phyloP scores from a whole-genome alignment of 208 protist species.

The Herpetomonas muscarum region DNA sequence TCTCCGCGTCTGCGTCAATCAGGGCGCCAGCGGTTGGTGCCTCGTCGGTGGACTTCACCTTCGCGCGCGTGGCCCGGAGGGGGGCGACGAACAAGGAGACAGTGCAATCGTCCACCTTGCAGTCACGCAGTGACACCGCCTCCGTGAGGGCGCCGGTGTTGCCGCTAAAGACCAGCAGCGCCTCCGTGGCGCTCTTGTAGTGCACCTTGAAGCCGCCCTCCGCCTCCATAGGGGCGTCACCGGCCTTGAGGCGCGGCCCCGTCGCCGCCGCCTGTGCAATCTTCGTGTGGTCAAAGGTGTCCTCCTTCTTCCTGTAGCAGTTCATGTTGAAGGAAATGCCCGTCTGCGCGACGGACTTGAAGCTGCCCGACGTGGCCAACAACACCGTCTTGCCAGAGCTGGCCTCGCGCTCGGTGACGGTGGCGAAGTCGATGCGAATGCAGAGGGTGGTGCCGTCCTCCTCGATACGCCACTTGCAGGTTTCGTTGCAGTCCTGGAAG shows the following conservation, averaged over 20 bases:
- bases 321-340: constrained; percentile 70
- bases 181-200: constrained; percentile 14
- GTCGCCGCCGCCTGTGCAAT: constrained; percentile 15
- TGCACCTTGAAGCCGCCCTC: constrained; percentile 35
- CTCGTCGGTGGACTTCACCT: constrained; percentile 8
- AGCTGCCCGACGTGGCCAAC: constrained; percentile 61
- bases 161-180: constrained; percentile 15
- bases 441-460: constrained; percentile 43
- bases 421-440: constrained; percentile 56
- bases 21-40: not conserved
- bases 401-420: constrained; percentile 30
- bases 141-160: constrained; percentile 18
- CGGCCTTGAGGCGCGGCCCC: constrained; percentile 15
- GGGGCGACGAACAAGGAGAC: constrained; percentile 16
- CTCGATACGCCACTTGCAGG: constrained; percentile 54
- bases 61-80: constrained; percentile 21
- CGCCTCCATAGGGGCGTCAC: constrained; percentile 14
- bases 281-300: constrained; percentile 25
- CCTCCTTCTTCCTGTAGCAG: constrained; percentile 40
- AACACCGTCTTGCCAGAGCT: constrained; percentile 65
- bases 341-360: constrained; percentile 61
- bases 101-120: constrained; percentile 15
- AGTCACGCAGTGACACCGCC: constrained; percentile 3
- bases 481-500: constrained; percentile 35
- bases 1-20: constrained; percentile 10